These are phyloP conservation scores for Bipolaris zeicola DNA, from an alignment of 2,329 filamentous ascomycete species.

Conservation along the genomic window DNA sequence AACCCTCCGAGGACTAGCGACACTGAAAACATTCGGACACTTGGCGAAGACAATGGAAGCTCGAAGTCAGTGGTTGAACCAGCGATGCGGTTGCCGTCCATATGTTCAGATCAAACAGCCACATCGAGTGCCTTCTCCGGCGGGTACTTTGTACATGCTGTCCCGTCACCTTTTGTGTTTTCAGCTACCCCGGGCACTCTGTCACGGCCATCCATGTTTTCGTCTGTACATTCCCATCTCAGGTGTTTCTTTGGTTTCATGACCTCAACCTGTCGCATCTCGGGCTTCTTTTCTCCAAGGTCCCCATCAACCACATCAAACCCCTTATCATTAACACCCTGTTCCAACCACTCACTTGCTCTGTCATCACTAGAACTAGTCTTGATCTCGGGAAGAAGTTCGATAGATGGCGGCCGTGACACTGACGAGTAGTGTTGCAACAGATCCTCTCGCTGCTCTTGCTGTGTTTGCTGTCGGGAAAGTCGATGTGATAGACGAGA, in stretches of 20 bases:
- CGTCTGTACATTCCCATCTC: constrained; percentile 10
- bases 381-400: constrained; percentile 17
- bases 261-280: constrained; percentile 1
- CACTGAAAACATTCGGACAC: background rate
- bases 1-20: background rate
- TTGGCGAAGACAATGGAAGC: background rate
- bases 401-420: constrained; percentile 13
- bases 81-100: background rate
- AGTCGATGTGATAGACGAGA: constrained; percentile 10
- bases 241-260: constrained; percentile 8
- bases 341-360: constrained; percentile 27
- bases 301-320: constrained; percentile 9
- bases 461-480: constrained; percentile 10
- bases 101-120: background rate
- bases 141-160: background rate
- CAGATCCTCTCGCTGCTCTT: constrained; percentile 8
- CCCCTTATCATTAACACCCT: constrained; percentile 6
- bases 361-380: constrained; percentile 19
- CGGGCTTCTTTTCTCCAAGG: constrained; percentile 5
- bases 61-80: background rate
- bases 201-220: background rate
- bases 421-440: constrained; percentile 13
- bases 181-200: background rate
- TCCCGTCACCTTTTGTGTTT: background rate
- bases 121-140: background rate